Base-by-base conservation (phyloP, 768 basidiomycete species). In the Jaapia argillacea region DNA sequence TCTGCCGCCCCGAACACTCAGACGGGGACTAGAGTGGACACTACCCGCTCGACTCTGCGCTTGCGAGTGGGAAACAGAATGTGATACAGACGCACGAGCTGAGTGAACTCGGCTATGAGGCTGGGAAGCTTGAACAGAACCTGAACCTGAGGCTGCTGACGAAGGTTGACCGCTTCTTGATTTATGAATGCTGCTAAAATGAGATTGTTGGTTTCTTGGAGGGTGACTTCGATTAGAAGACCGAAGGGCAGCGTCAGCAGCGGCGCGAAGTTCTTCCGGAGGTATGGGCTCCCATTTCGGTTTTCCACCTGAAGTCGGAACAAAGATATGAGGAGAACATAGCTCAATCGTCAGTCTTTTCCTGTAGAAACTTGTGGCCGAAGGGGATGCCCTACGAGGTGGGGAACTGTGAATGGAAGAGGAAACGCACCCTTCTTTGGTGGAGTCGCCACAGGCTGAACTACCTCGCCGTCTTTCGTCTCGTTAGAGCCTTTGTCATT, bases 241-340 rank as follows among this genome's bases (percentile, higher is more conserved):
- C 28, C 28, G 28, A 10, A 33, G n/a, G n/a, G n/a, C 28, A 5
- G 68, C 66, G 48, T 77, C 74, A 7, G 70, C 67, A 13, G 75
- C 67, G 4, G 72, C 74, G 51, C 73, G 72, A 13, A 78, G 62
- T 50, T 79, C 77, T 42, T 67, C 61, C 1, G 73, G 61, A 2
- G 77, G 75, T 35, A 79, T 74, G n/a, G 68, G 65, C 0, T 72
- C 67, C 79, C 79, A 79, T 60, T 78, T 79, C 4, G 69, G 59
- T 60, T 77, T 78, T 57, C 75, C 75, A 49, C 63, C 72, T 71
- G 46, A 46, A 43, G 40, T 46, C 25, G 44, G 37, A 36, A 26
- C 36, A 22, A 18, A 23, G 38, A 37, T 16, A 40, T 36, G 27
- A 47, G 14, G 37, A 24, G 20, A 41, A 23, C 58, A 59, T 47